Base-by-base conservation (phyloP, 2,329 filamentous ascomycete genomes). In the Monilinia fructigena region DNA sequence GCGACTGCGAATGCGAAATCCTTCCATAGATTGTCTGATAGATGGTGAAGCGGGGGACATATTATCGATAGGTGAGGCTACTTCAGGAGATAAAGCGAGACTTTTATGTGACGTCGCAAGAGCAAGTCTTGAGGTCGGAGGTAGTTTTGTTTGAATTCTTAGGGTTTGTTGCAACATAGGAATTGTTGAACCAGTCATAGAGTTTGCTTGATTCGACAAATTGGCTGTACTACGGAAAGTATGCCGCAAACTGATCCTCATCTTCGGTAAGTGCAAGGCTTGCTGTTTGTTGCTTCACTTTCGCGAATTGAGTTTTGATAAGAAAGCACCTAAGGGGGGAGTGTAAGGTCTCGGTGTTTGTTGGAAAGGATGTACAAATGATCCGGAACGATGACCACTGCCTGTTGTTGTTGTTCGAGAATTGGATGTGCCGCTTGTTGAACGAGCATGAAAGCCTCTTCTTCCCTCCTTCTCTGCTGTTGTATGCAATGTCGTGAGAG, bases 321-420 rank as follows among this genome's bases (percentile, higher is more conserved):
- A 31, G 84, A 82, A 82, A 20, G 67, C 61, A 52, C 68, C 69
- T 68, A 86, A 73, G 11, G 85, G 85, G 61, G 86, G 85, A 67
- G 85, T 87, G 55, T 84, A 83, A 1, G 85, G 85, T 52, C 84
- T 82, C 42, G 86, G 86, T 11, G 80, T 87, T 77, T 88, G 86
- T 74, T 88, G 85, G 70, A 87, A 88, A 35, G 86, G 86, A 73
- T 89, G 86, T 26, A 88, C 81, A 73, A 89, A 88, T 42, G 80
- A 75, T 60, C 72, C 76, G 38, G 74, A 67, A 28, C 75, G 71
- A 64, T 75, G 76, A 53, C 76, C 80, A 71, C 84, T 87, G 68
- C 79, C 82, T 60, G 81, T 82, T 35, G 84, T 86, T 10, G 83
- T 80, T 63, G 85, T 80, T 80, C 12, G 85, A 87, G 69, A 80